A percentile compares a stretch with the other conserved stretches of the same genome.
Conservation (phyloP, 129 eudicot species). For the Helianthus tuberosus region DNA sequence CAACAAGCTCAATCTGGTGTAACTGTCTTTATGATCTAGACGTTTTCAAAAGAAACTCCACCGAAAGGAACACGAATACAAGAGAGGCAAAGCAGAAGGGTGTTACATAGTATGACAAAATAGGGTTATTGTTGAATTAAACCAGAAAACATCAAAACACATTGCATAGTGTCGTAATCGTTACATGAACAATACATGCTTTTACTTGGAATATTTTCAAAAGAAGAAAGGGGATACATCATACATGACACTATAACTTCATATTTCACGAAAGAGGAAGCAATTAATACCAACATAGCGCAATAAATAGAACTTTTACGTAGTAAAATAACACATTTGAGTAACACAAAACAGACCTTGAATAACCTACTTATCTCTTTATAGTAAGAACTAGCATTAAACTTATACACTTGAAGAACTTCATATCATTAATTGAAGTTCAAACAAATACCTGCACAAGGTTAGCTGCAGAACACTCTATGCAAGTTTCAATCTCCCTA, state of each 20-base stretch:
- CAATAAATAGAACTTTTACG: constrained; percentile 9
- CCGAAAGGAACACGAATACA: constrained; percentile 11
- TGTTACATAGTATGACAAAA: background rate
- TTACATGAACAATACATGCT: constrained; percentile 2
- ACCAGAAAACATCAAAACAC: constrained; percentile 17
- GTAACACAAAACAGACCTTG: background rate
- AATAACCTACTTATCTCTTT: constrained; percentile 3
- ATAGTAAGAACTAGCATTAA: background rate
- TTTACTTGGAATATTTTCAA: constrained; percentile 11
- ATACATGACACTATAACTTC: constrained; percentile 12
- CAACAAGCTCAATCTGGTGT: constrained; percentile 14
- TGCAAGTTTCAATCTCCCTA: constrained; percentile 97
- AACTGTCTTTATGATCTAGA: constrained; percentile 26
- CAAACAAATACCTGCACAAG: constrained; percentile 72
- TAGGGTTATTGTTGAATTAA: constrained; percentile 10
- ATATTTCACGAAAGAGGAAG: background rate
- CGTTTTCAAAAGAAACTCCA: background rate
- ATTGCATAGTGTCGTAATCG: constrained; percentile 15
- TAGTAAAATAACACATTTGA: constrained; percentile 10
- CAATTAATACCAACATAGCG: background rate
- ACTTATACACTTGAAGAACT: background rate
- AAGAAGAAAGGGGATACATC: background rate
- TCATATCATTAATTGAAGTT: constrained; percentile 6
- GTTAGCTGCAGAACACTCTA: constrained; percentile 96
- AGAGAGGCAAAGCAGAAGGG: constrained; percentile 4